A percentile compares a stretch with the other conserved stretches of the same genome.
phyloP scores from a whole-genome alignment of 805 yeast species.

The Hanseniaspora thailandica region DNA sequence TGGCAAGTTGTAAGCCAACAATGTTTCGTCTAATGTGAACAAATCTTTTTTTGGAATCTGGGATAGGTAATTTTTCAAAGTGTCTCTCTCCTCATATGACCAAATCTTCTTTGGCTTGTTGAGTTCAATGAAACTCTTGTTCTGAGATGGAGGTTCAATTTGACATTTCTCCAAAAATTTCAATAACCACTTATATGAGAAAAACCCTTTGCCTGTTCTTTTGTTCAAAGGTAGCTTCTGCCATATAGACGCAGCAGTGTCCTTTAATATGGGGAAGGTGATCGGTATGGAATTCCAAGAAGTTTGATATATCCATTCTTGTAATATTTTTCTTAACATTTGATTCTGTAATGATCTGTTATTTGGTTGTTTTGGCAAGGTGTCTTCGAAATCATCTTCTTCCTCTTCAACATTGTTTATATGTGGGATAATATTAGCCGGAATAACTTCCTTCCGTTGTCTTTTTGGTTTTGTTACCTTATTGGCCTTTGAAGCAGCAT shows the following conservation, averaged over 20 bases:
- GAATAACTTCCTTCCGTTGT: background rate
- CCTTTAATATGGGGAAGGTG: slow-evolving; percentile 50
- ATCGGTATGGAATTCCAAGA: slow-evolving; percentile 57
- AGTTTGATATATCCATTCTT: slow-evolving; percentile 61
- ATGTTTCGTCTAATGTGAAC: slow-evolving; percentile 51
- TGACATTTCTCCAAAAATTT: slow-evolving; percentile 20
- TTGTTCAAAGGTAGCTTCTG: slow-evolving; percentile 41
- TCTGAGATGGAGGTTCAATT: slow-evolving; percentile 32
- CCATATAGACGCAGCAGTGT: slow-evolving; percentile 56
- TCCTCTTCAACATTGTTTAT: background rate
- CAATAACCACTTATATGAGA: slow-evolving; percentile 50
- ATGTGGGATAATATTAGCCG: background rate
- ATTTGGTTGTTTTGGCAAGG: background rate
- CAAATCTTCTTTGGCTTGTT: slow-evolving; percentile 43
- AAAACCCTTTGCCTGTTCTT: slow-evolving; percentile 55
- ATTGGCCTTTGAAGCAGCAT: background rate
- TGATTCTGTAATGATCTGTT: slow-evolving; percentile 44
- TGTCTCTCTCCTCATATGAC: slow-evolving; percentile 47
- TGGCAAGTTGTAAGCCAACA: slow-evolving; percentile 47
- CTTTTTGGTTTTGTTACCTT: background rate
- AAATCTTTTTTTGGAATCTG: slow-evolving; percentile 41
- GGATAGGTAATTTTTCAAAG: slow-evolving; percentile 35
- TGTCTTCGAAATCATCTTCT: background rate
- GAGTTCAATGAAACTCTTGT: slow-evolving; percentile 41
- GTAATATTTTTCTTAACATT: slow-evolving; percentile 43